Conservation (phyloP, 257 asterid genomes). For the Orobanche coerulescens region DNA sequence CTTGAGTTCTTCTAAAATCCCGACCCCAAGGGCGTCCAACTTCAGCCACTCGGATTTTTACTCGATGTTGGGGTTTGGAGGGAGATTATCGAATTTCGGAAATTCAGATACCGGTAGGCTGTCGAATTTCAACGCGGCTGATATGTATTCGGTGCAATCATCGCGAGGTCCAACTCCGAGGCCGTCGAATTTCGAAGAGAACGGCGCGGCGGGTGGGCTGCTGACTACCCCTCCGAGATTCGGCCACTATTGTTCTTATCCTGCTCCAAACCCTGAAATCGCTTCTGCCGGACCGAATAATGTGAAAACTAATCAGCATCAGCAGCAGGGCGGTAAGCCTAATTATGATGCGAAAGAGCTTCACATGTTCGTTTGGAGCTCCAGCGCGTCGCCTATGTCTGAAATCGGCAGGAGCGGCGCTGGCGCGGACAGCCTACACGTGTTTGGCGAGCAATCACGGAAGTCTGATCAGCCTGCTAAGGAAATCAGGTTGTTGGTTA, state of each 20-base stretch:
- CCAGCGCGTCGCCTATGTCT: slow-evolving; percentile 87
- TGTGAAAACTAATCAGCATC: slow-evolving; percentile 29
- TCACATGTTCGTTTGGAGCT: slow-evolving; percentile 97
- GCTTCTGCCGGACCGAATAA: slow-evolving; percentile 41
- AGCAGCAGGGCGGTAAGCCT: slow-evolving; percentile 31
- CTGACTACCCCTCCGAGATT: slow-evolving; percentile 64
- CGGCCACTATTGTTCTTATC: slow-evolving; percentile 68
- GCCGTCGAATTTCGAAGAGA: slow-evolving; percentile 82
- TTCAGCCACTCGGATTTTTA: slow-evolving; percentile 52
- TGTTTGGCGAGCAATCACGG: slow-evolving; percentile 58
- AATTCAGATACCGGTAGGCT: slow-evolving; percentile 57
- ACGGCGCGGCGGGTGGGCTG: slow-evolving; percentile 55
- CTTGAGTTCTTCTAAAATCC: slow-evolving; percentile 46
- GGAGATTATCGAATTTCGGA: slow-evolving; percentile 71
- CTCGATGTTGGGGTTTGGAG: slow-evolving; percentile 58
- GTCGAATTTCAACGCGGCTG: slow-evolving; percentile 59
- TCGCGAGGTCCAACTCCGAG: slow-evolving; percentile 92
- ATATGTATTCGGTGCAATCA: slow-evolving; percentile 82
- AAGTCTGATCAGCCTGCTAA: slow-evolving; percentile 80
- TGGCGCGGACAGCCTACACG: slow-evolving; percentile 34
- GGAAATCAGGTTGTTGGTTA: slow-evolving; percentile 77
- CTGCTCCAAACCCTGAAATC: slow-evolving; percentile 91
- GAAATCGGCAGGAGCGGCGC: slow-evolving; percentile 31
- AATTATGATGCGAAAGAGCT: slow-evolving; percentile 79
- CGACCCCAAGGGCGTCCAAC: slow-evolving; percentile 47